These are phyloP conservation scores for Fusarium sp. DNA, from an alignment of 2,329 filamentous ascomycete species.

Conservation along the genomic window DNA sequence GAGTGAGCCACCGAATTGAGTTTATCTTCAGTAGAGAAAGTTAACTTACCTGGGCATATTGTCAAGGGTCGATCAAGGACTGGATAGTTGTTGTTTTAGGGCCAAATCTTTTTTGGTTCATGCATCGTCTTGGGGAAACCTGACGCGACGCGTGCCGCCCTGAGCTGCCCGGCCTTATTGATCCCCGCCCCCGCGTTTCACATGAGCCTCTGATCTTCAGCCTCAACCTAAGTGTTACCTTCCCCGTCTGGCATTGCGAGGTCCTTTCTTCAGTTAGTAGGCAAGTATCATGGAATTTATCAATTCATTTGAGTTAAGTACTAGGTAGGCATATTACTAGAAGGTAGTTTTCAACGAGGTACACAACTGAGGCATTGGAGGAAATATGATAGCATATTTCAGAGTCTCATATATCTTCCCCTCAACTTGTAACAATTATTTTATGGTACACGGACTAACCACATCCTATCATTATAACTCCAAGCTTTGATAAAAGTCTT, in stretches of 20 bases:
- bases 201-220: slow-evolving; percentile 9
- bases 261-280: neutral
- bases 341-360: no score
- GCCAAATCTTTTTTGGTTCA: slow-evolving; percentile 24
- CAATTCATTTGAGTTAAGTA: no score
- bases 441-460: neutral
- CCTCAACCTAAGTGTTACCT: slow-evolving; percentile 1
- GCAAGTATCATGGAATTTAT: no score
- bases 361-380: no score
- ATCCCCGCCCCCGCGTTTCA: slow-evolving; percentile 41
- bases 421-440: neutral
- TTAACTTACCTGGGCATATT: slow-evolving; percentile 46
- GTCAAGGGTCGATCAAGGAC: slow-evolving; percentile 14
- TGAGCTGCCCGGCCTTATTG: slow-evolving; percentile 14
- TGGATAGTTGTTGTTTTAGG: slow-evolving; percentile 34
- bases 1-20: slow-evolving; percentile 12
- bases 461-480: slow-evolving; percentile 13
- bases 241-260: neutral
- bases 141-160: slow-evolving; percentile 40
- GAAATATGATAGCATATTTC: neutral
- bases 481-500: neutral
- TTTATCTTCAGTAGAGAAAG: neutral
- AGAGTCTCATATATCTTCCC: no score
- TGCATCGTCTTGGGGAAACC: slow-evolving; percentile 24
- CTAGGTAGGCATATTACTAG: no score